A percentile compares a stretch with the other conserved stretches of the same genome.
phyloP scores from a whole-genome alignment of 2,329 filamentous ascomycete genomes.

The Aspergillus hiratsukae region DNA sequence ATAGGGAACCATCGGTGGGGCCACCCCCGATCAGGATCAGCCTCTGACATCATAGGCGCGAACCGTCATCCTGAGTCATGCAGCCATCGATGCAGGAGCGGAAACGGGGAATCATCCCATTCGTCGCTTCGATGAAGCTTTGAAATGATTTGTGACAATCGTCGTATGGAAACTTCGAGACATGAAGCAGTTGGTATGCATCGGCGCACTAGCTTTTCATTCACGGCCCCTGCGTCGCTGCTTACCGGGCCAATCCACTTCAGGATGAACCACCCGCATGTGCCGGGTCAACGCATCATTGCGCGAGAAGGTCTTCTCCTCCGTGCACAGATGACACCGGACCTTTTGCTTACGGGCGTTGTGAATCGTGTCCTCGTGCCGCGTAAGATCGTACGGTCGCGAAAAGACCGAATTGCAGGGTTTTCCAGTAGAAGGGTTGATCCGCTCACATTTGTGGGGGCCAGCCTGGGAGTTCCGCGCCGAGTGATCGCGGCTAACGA shows the following conservation, averaged over 20 bases:
- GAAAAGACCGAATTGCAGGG: conserved; percentile 94
- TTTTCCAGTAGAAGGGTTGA: conserved; percentile 92
- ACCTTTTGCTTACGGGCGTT: conserved; percentile 93
- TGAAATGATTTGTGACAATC: background rate
- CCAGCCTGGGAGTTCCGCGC: conserved; percentile 83
- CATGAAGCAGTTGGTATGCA: background rate
- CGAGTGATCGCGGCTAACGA: conserved; percentile 38
- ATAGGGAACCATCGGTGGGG: conserved; percentile 15
- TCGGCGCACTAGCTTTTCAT: conserved; percentile 16
- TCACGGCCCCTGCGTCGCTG: conserved; percentile 39
- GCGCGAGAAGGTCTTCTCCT: conserved; percentile 95
- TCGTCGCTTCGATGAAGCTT: conserved; percentile 3
- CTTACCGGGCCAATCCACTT: conserved; percentile 76
- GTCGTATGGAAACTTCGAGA: background rate
- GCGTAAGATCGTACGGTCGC: conserved; percentile 89
- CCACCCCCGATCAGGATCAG: conserved; percentile 11
- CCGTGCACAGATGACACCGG: conserved; percentile 83
- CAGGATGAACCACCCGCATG: conserved; percentile 89
- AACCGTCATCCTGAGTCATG: conserved; percentile 13
- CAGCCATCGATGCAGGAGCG: background rate
- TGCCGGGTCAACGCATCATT: conserved; percentile 92
- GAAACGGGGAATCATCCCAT: conserved; percentile 4
- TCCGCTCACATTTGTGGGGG: conserved; percentile 85
- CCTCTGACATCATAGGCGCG: conserved; percentile 21
- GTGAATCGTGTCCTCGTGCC: conserved; percentile 97